Evolutionary conservation across 306 rosid genomes (phyloP), one percentile per base, ranked within the genome.

Genomic region (Carpinus viminea): DNA sequence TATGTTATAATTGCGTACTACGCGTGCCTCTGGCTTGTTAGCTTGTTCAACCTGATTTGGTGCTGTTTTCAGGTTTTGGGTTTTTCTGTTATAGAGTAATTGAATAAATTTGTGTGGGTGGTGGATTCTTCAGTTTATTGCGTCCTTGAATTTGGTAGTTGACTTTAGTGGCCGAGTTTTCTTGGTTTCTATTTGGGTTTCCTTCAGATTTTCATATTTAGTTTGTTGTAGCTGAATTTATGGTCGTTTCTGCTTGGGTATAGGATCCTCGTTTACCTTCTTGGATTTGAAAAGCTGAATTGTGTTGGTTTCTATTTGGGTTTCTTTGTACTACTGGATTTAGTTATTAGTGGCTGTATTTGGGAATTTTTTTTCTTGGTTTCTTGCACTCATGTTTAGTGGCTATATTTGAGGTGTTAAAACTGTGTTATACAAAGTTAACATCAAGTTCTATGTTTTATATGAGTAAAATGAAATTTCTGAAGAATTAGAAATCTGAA

Each of bases 41-140:
- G 88, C 77, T 74, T 88, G 81, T 90, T 88, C 85, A 88, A 88
- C 79, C 78, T 87, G 64, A 69, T 85, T 70, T 95, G 98, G 98
- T 92, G 95, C 87, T 61, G 73, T 51, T 82, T 88, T n/a, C 98
- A 95, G 98, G 98, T 95, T 79, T 20, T 48, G 12, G 1, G 21
- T 70, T 48, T 28, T 68, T 7, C 45, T 55, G 26, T 70, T 71
- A 18, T 28, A 55, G 61, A 1, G 24, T 26, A 11, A 24, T 11
- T 24, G 38, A 60, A 60, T 24, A 12, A 26, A 60, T 60, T 60
- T 26, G 5, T 56, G 31, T 11, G 13, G 20, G 18, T 28, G 8
- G 11, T 55, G 10, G n/a, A 13, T 62, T 15, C 45, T 12, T 55
- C 61, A 55, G 8, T n/a, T n/a, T 55, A 55, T 18, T 55, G 26